Conservation (phyloP, 2,329 filamentous ascomycete species). For the Ambrosiella xylebori region DNA sequence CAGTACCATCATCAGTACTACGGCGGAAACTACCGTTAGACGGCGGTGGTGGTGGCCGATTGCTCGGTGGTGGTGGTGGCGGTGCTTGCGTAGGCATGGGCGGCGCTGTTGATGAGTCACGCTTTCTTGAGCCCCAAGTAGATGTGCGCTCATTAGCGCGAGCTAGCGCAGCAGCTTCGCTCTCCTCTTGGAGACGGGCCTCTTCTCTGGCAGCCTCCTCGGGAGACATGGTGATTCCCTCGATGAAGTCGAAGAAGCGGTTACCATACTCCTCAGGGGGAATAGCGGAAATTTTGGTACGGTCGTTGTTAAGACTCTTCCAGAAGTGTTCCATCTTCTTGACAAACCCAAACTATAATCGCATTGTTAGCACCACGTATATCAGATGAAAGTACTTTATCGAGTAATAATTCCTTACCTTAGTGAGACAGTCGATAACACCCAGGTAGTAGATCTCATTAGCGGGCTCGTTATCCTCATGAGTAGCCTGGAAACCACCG, state of each 20-base stretch:
- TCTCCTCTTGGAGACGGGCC: constrained; percentile 32
- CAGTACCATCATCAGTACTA: not conserved
- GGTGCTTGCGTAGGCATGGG: constrained; percentile 31
- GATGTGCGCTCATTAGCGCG: constrained; percentile 19
- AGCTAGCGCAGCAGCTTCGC: constrained; percentile 21
- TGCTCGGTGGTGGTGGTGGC: constrained; percentile 23
- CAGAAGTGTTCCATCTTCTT: constrained; percentile 95
- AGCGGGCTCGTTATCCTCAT: constrained; percentile 68
- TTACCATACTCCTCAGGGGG: constrained; percentile 84
- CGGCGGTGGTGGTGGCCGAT: constrained; percentile 22
- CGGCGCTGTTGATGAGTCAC: constrained; percentile 20
- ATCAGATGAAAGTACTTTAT: constrained; percentile 5
- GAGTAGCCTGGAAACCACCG: constrained; percentile 80
- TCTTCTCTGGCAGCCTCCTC: constrained; percentile 47
- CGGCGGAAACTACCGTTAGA: constrained; percentile 16
- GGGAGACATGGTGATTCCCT: constrained; percentile 71
- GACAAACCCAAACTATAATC: constrained; percentile 63
- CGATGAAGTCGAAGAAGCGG: constrained; percentile 84
- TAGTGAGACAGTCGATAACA: constrained; percentile 94
- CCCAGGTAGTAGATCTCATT: constrained; percentile 96
- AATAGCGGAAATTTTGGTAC: constrained; percentile 79
- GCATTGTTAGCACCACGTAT: constrained; percentile 15
- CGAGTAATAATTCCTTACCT: constrained; percentile 44
- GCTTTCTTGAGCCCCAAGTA: constrained; percentile 22
- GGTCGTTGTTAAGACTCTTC: constrained; percentile 76